Evolutionary conservation across 2,329 filamentous ascomycete species (phyloP).

Genomic region (Trichoderma breve): DNA sequence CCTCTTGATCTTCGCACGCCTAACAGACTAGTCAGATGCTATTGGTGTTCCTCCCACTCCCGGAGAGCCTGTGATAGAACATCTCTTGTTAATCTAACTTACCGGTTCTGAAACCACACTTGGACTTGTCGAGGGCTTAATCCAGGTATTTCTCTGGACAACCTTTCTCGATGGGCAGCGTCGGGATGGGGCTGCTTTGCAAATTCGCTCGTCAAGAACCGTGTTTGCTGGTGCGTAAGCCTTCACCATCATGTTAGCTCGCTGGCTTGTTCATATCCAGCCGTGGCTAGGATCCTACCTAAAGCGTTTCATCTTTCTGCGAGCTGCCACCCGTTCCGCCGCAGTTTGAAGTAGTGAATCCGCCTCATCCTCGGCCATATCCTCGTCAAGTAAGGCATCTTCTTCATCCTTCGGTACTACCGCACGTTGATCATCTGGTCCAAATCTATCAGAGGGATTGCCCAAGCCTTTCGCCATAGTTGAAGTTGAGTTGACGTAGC

Average conservation of each 20-base stretch:
- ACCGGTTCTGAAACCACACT: slow-evolving; percentile 99
- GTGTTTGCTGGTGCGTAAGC: slow-evolving; percentile 93
- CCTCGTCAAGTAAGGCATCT: slow-evolving; percentile 56
- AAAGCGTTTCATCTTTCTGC: slow-evolving; percentile 75
- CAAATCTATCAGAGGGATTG: slow-evolving; percentile 6
- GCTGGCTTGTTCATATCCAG: background rate
- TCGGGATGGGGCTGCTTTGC: slow-evolving; percentile 92
- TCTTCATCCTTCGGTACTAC: slow-evolving; percentile 42
- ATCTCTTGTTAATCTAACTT: slow-evolving; percentile 32
- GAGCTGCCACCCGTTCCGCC: slow-evolving; percentile 56
- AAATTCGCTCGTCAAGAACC: slow-evolving; percentile 96
- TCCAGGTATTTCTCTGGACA: slow-evolving; percentile 87
- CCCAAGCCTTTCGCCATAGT: background rate
- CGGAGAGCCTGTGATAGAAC: background rate
- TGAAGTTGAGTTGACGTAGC: slow-evolving; percentile 38
- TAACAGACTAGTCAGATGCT: slow-evolving; percentile 32
- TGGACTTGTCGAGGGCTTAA: slow-evolving; percentile 90
- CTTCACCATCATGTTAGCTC: slow-evolving; percentile 43
- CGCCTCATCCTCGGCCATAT: slow-evolving; percentile 47
- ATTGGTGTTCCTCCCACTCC: background rate
- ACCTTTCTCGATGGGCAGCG: slow-evolving; percentile 80
- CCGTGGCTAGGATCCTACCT: slow-evolving; percentile 49
- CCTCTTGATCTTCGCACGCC: slow-evolving; percentile 70
- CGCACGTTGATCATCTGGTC: slow-evolving; percentile 11
- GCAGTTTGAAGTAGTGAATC: slow-evolving; percentile 49